phyloP scores from a whole-genome alignment of 2,329 filamentous ascomycete genomes.

The Colletotrichum shisoi region DNA sequence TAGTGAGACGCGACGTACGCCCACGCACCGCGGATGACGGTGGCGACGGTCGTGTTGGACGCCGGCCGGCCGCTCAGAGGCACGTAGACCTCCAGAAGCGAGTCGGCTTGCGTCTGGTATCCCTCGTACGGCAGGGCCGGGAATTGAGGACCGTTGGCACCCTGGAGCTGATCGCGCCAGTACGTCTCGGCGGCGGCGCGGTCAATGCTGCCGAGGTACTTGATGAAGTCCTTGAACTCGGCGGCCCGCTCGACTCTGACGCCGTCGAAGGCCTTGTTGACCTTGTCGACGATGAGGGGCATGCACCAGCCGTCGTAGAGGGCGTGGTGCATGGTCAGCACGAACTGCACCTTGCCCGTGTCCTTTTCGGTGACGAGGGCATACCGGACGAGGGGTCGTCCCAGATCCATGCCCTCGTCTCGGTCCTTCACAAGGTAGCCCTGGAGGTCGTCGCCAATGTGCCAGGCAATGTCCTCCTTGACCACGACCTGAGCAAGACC shows the following conservation, averaged over 20 bases:
- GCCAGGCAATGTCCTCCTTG: slow-evolving; percentile 50
- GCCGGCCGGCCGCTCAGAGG: slow-evolving; percentile 47
- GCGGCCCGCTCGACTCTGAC: slow-evolving; percentile 48
- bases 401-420: slow-evolving; percentile 54
- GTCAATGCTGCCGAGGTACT: slow-evolving; percentile 54
- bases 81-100: slow-evolving; percentile 62
- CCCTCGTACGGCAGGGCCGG: slow-evolving; percentile 56
- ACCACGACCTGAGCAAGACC: slow-evolving; percentile 60
- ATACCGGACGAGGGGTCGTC: slow-evolving; percentile 57
- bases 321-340: slow-evolving; percentile 65
- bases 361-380: slow-evolving; percentile 50
- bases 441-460: slow-evolving; percentile 48
- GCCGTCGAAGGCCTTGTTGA: slow-evolving; percentile 56
- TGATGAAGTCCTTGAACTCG: slow-evolving; percentile 60
- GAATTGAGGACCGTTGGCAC: slow-evolving; percentile 58
- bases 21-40: slow-evolving; percentile 67
- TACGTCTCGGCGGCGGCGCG: slow-evolving; percentile 53
- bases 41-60: slow-evolving; percentile 60
- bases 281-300: slow-evolving; percentile 58
- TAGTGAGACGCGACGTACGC: slow-evolving; percentile 63
- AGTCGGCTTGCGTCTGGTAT: slow-evolving; percentile 61
- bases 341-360: slow-evolving; percentile 52
- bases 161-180: slow-evolving; percentile 57
- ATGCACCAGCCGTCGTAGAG: slow-evolving; percentile 67
- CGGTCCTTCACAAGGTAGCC: slow-evolving; percentile 54